These are phyloP conservation scores for Pythium monospermum DNA, from an alignment of 352 stramenopile species.

Conservation along the genomic window DNA sequence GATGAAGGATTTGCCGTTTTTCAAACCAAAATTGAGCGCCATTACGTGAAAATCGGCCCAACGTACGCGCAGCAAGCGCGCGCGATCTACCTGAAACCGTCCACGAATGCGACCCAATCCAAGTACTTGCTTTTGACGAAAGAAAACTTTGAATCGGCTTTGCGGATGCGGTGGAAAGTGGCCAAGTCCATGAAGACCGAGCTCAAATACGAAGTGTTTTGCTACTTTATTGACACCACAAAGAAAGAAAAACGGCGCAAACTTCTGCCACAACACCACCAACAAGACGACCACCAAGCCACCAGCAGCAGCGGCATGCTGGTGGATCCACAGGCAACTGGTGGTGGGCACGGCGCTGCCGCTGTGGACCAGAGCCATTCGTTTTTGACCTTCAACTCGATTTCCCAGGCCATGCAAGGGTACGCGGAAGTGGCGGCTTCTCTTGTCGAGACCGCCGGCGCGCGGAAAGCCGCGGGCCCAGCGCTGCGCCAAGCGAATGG, in stretches of 20 bases:
- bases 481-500: background rate
- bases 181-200: slow-evolving; percentile 72
- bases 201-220: slow-evolving; percentile 79
- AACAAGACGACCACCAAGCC: slow-evolving; percentile 35
- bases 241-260: slow-evolving; percentile 61
- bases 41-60: slow-evolving; percentile 54
- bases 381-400: slow-evolving; percentile 12
- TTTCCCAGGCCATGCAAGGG: slow-evolving; percentile 14
- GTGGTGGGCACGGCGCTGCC: background rate
- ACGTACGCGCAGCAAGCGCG: slow-evolving; percentile 61
- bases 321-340: slow-evolving; percentile 7
- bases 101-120: slow-evolving; percentile 69
- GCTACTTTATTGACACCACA: slow-evolving; percentile 70
- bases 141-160: slow-evolving; percentile 64
- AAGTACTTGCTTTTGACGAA: slow-evolving; percentile 73
- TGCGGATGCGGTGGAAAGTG: slow-evolving; percentile 76
- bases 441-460: slow-evolving; percentile 11
- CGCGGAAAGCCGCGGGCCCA: background rate
- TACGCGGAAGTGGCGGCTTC: slow-evolving; percentile 21
- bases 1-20: slow-evolving; percentile 74
- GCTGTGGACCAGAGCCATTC: slow-evolving; percentile 7
- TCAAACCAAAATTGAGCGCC: slow-evolving; percentile 70
- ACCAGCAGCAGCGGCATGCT: slow-evolving; percentile 21
- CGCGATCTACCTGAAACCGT: slow-evolving; percentile 72
- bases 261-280: slow-evolving; percentile 18